phyloP scores from a whole-genome alignment of 2,329 filamentous ascomycete species.

The Beauveria sp. region DNA sequence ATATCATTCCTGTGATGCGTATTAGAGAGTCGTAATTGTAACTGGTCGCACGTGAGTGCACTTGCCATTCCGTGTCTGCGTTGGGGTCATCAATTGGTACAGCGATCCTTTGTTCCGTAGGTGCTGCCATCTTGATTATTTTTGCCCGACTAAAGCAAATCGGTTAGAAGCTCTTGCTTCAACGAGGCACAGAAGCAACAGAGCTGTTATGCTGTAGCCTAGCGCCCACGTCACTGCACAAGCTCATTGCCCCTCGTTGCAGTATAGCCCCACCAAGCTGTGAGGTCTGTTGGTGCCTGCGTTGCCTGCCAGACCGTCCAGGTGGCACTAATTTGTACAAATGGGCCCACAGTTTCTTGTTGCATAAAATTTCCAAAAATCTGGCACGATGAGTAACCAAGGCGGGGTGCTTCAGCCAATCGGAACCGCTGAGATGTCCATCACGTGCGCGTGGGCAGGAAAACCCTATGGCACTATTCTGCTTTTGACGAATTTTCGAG shows the following conservation, averaged over 20 bases:
- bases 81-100: slow-evolving; percentile 94
- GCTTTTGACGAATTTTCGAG: slow-evolving; percentile 31
- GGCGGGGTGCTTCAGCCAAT: slow-evolving; percentile 15
- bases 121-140: slow-evolving; percentile 46
- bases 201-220: slow-evolving; percentile 7
- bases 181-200: background rate
- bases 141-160: background rate
- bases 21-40: background rate
- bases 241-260: background rate
- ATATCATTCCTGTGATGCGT: slow-evolving; percentile 77
- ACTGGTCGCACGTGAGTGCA: slow-evolving; percentile 16
- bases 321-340: slow-evolving; percentile 11
- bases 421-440: background rate
- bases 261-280: slow-evolving; percentile 1
- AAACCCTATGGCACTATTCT: slow-evolving; percentile 33
- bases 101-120: slow-evolving; percentile 55
- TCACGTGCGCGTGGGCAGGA: slow-evolving; percentile 31
- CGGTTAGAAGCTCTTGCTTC: background rate
- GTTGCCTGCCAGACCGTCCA: background rate
- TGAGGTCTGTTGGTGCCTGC: background rate
- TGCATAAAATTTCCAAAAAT: slow-evolving; percentile 13
- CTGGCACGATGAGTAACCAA: slow-evolving; percentile 11
- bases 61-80: slow-evolving; percentile 93
- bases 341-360: background rate
- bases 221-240: slow-evolving; percentile 4